Evolutionary conservation across 2,329 filamentous ascomycete species (phyloP).

Genomic region (Dactylellina sp.): DNA sequence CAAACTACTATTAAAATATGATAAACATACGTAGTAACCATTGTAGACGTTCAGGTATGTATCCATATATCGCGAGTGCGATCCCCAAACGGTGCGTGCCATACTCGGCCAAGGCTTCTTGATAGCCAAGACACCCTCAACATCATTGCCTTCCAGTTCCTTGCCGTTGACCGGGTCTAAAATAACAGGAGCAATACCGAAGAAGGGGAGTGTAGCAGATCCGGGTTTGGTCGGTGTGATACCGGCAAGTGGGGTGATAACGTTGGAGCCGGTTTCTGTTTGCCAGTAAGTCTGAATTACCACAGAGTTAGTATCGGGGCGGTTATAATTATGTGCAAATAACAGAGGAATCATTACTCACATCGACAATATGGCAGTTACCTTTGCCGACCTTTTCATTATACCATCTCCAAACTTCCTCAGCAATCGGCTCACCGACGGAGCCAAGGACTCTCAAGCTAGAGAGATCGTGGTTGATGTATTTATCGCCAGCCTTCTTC

Average conservation of each 20-base stretch:
- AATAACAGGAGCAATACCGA: constrained; percentile 96
- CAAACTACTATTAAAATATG: constrained; percentile 24
- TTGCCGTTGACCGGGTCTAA: constrained; percentile 95
- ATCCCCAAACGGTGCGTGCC: constrained; percentile 96
- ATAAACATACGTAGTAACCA: constrained; percentile 86
- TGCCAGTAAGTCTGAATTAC: constrained; percentile 94
- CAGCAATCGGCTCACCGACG: constrained; percentile 96
- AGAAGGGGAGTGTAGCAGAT: constrained; percentile 95
- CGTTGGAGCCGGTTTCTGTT: constrained; percentile 96
- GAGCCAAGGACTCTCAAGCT: constrained; percentile 89
- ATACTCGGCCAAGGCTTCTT: constrained; percentile 99
- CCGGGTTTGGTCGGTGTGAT: constrained; percentile 97
- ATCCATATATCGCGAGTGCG: constrained; percentile 98
- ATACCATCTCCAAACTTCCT: constrained; percentile 99
- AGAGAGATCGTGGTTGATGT: constrained; percentile 90
- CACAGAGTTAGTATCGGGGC: constrained; percentile 48
- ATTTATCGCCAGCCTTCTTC: constrained; percentile 94
- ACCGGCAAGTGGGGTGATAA: constrained; percentile 92
- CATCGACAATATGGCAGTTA: constrained; percentile 91
- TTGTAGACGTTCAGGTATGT: constrained; percentile 98
- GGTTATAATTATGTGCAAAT: constrained; percentile 8
- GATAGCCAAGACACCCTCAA: constrained; percentile 95
- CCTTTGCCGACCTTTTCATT: constrained; percentile 94
- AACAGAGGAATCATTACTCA: constrained; percentile 68
- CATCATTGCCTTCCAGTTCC: constrained; percentile 93